phyloP scores from a whole-genome alignment of 139 green algal genomes.

The Volvox africanus region DNA sequence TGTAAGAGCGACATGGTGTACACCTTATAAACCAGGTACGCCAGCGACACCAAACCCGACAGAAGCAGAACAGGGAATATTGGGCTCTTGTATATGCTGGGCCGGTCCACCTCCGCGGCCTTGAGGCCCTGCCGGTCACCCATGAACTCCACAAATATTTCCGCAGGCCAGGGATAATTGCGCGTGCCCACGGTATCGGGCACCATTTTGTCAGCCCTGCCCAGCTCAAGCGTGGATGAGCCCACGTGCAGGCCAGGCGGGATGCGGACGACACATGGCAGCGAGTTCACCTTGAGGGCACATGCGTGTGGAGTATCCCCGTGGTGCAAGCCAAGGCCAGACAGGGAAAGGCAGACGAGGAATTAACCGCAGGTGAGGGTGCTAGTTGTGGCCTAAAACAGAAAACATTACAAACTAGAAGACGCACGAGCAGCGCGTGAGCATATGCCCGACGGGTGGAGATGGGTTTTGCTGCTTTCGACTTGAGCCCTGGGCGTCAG shows the following conservation, averaged over 20 bases:
- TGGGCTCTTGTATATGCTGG: slow-evolving; percentile 62
- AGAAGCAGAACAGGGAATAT: slow-evolving; percentile 61
- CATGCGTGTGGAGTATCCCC: too few species aligned
- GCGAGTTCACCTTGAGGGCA: slow-evolving; percentile 49
- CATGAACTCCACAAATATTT: slow-evolving; percentile 69
- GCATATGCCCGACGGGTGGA: too few species aligned
- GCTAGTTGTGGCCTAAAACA: too few species aligned
- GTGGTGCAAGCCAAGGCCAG: too few species aligned
- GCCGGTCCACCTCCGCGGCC: slow-evolving; percentile 65
- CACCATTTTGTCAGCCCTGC: slow-evolving; percentile 53
- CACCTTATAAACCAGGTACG: slow-evolving; percentile 52
- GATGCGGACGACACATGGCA: slow-evolving; percentile 75
- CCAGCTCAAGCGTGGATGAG: background rate
- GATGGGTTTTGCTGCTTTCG: too few species aligned
- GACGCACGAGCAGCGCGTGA: too few species aligned
- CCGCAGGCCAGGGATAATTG: slow-evolving; percentile 73
- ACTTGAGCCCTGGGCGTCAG: too few species aligned
- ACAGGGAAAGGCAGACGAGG: too few species aligned
- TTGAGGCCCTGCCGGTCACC: slow-evolving; percentile 51
- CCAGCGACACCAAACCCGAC: slow-evolving; percentile 42
- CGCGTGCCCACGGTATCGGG: background rate
- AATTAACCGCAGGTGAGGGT: too few species aligned
- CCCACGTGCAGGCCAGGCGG: slow-evolving; percentile 47
- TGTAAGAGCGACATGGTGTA: slow-evolving; percentile 50
- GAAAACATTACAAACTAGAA: too few species aligned